phyloP scores from a whole-genome alignment of 306 rosid species.

The Fragaria iinumae region DNA sequence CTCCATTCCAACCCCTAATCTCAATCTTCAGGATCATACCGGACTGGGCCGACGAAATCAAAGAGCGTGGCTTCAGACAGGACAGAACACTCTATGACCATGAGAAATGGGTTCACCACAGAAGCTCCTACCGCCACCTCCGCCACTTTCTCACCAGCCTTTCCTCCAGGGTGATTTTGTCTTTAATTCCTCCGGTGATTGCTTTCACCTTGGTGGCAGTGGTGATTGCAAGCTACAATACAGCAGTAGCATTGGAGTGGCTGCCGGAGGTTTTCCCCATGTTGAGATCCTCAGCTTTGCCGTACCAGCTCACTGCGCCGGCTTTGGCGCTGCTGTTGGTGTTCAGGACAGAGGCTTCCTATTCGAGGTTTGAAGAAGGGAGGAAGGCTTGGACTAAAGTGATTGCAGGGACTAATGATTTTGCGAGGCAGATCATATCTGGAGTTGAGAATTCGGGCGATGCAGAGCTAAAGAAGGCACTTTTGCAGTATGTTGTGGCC shows the following conservation, averaged over 20 bases:
- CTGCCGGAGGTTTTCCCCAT: constrained; percentile 58
- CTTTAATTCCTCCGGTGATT: constrained; percentile 71
- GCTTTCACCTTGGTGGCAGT: constrained; percentile 61
- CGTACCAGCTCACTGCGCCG: constrained; percentile 87
- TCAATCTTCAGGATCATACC: constrained; percentile 52
- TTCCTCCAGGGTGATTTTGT: constrained; percentile 76
- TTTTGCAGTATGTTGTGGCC: constrained; percentile 69
- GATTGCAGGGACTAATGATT: constrained; percentile 60
- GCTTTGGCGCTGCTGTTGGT: constrained; percentile 82
- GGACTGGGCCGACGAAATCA: constrained; percentile 68
- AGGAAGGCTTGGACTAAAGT: constrained; percentile 82
- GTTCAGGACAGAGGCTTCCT: constrained; percentile 87
- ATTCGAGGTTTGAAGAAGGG: constrained; percentile 77
- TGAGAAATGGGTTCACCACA: constrained; percentile 61
- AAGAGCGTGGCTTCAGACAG: constrained; percentile 71
- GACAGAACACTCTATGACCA: constrained; percentile 58
- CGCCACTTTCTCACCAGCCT: constrained; percentile 72
- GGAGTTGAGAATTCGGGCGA: constrained; percentile 37
- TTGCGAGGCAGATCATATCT: constrained; percentile 56
- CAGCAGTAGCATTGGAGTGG: constrained; percentile 41
- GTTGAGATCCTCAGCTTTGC: constrained; percentile 60
- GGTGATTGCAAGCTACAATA: constrained; percentile 60
- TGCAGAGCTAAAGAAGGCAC: constrained; percentile 54
- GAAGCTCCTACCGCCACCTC: constrained; percentile 83
- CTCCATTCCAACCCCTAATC: constrained; percentile 25